These are phyloP conservation scores for Tricholoma sp. DNA, from an alignment of 768 basidiomycete genomes.

Conservation along the genomic window DNA sequence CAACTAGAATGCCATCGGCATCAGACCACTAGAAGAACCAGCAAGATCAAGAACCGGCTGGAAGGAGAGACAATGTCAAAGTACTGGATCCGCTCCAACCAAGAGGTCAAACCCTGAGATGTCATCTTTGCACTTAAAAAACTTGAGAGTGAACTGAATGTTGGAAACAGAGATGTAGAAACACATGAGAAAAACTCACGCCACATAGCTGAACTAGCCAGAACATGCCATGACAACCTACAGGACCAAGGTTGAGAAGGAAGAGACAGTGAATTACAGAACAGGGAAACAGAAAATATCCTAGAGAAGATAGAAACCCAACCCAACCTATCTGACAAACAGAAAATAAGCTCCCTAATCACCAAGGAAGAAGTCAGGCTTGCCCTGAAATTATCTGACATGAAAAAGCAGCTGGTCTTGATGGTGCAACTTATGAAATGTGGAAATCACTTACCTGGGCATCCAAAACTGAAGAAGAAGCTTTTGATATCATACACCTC, in stretches of 20 bases:
- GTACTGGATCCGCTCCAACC: background rate
- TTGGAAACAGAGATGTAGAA: background rate
- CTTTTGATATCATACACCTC: background rate
- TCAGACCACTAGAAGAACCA: no score
- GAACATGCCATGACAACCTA: background rate
- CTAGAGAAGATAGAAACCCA: no score
- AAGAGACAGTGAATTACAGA: no score
- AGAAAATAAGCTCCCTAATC: background rate
- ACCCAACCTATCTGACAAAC: no score
- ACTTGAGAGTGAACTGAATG: background rate
- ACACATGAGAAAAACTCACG: background rate
- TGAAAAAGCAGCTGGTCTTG: constrained; percentile 17
- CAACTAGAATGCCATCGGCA: background rate
- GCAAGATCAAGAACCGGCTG: background rate
- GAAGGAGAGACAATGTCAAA: background rate
- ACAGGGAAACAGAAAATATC: no score
- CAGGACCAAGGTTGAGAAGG: no score
- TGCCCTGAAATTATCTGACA: background rate
- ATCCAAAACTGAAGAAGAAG: background rate
- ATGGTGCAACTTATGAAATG: constrained; percentile 21
- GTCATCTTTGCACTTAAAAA: background rate
- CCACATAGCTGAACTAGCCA: background rate
- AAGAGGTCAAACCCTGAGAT: background rate
- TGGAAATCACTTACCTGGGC: constrained; percentile 9
- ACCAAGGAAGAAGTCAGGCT: background rate